phyloP scores from a whole-genome alignment of 768 basidiomycete species.

The Pulveroboletus sp. region DNA sequence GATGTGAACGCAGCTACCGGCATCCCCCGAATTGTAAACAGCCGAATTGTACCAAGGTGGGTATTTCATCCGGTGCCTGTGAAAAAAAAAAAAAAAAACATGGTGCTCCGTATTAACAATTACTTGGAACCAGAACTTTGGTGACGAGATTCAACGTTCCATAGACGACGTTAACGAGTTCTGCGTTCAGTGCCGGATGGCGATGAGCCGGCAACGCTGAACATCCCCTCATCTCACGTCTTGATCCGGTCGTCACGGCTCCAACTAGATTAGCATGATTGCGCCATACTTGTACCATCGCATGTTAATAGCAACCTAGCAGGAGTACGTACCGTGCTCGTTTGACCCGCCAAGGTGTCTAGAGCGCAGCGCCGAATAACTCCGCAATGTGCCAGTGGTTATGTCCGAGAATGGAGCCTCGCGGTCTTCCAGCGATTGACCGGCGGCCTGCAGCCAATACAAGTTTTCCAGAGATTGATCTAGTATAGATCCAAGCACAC shows the following conservation, averaged over 20 bases:
- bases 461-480: background rate
- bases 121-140: slow-evolving; percentile 49
- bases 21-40: slow-evolving; percentile 56
- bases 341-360: background rate
- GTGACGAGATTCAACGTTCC: slow-evolving; percentile 61
- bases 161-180: slow-evolving; percentile 67
- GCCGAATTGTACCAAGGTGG: slow-evolving; percentile 52
- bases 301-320: slow-evolving; percentile 19
- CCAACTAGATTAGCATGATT: slow-evolving; percentile 18
- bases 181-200: slow-evolving; percentile 66
- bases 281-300: slow-evolving; percentile 26
- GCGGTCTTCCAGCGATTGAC: slow-evolving; percentile 3
- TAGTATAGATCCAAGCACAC: background rate
- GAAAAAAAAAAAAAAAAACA: background rate
- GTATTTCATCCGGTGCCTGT: slow-evolving; percentile 22
- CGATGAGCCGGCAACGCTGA: slow-evolving; percentile 36
- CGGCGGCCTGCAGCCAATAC: background rate
- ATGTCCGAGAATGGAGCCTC: background rate
- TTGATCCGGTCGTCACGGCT: background rate
- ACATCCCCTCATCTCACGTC: background rate
- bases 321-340: slow-evolving; percentile 1
- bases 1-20: slow-evolving; percentile 58
- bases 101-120: slow-evolving; percentile 5
- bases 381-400: background rate
- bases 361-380: too few species aligned